Base-by-base conservation (phyloP, 2,329 filamentous ascomycete species). In the Pseudogymnoascus destructans region DNA sequence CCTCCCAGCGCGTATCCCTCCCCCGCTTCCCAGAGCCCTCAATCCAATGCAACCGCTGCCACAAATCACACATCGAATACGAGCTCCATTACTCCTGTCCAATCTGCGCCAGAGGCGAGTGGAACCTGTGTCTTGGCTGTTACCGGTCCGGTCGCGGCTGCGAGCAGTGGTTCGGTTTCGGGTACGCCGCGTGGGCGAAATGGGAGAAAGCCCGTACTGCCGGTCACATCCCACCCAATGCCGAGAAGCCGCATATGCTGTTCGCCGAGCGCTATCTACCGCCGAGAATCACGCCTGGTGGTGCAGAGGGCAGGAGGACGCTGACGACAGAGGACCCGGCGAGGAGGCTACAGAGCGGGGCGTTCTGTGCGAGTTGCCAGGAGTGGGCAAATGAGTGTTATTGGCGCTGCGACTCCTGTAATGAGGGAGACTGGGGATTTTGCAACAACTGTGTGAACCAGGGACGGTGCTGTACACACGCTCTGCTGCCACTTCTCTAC, bases 391-490 rank as follows among this genome's bases (percentile, higher is more conserved):
- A 95, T 65, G 80, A 85, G 57, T 93, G 89, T 71, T 95, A 88
- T 71, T 97, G 91, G 92, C 84, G 87, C 62, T 97, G 92, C 70
- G 82, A 86, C 60, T 70, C 78, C 23, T 97, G 92, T 72, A 95
- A 95, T 65, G 84, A 93, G 62, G 92, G 89, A 4, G 91, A 95
- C 67, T 97, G 91, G 91, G 92, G 92, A 0, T 96, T 89, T 69
- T 97, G 92, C 72, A 89, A 91, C 65, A 74, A 78, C 61, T 97
- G 92, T 64, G 89, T 95, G 27, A 91, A 92, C 60, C 83, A 85
- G 69, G 90, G 89, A 13, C 78, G 79, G 60, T 86, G 84, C 60
- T 97, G 92, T 71, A 87, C 84, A 0, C 92, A 97, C 67, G 78
- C 86, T 5, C 76, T 97, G 0, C 74, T 95, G 0, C 89, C 91